Percentiles rank a stretch among this genome's conserved stretches.
These are phyloP conservation scores for Kappamyces sp. DNA, from an alignment of 192 early-diverging fungal species.

Conservation along the genomic window DNA sequence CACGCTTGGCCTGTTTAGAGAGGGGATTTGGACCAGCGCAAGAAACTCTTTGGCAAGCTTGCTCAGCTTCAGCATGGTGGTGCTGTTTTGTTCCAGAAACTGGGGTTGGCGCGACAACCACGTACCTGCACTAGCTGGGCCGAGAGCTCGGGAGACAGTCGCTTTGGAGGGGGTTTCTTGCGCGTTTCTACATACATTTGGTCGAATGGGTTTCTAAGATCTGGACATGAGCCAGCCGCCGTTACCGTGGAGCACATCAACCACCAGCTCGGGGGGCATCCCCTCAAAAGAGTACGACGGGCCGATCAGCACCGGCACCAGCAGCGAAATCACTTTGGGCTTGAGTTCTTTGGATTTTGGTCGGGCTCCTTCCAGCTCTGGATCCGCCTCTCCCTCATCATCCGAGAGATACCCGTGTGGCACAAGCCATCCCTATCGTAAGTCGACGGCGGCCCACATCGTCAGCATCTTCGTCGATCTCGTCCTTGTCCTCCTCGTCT, in stretches of 20 bases:
- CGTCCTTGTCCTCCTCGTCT: slow-evolving; percentile 69
- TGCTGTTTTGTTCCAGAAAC: no score
- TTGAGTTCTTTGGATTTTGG: neutral
- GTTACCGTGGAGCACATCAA: no score
- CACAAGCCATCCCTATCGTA: slow-evolving; percentile 70
- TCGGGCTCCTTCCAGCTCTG: neutral
- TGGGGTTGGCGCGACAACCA: no score
- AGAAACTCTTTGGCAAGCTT: neutral
- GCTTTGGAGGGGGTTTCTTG: no score
- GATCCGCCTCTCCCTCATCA: slow-evolving; percentile 53
- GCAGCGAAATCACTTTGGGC: slow-evolving; percentile 22
- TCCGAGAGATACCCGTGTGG: slow-evolving; percentile 84
- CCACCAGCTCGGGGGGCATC: no score
- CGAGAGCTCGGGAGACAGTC: no score
- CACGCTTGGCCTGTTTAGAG: no score
- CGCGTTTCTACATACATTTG: no score
- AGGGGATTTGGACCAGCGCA: neutral
- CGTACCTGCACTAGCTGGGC: no score
- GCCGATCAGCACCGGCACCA: slow-evolving; percentile 36
- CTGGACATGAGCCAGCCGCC: no score
- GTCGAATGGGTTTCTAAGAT: no score
- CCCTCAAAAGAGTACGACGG: slow-evolving; percentile 17
- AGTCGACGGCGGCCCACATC: slow-evolving; percentile 21
- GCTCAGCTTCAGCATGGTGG: neutral
- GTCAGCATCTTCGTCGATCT: slow-evolving; percentile 45